phyloP scores from a whole-genome alignment of 176 grass and related monocot species.

The Aegilops sharonensis region DNA sequence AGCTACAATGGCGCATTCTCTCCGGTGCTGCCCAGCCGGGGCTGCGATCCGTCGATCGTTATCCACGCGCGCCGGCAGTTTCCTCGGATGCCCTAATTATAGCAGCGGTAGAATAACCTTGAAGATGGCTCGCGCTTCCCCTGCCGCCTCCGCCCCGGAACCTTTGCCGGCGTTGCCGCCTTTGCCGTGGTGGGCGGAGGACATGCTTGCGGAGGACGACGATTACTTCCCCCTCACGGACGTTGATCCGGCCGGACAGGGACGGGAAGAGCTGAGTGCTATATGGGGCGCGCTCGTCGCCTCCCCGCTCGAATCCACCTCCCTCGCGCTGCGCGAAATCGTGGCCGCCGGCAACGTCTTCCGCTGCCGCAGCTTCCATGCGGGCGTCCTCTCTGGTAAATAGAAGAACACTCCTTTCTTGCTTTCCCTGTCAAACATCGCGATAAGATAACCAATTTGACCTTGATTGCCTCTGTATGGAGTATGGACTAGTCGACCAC shows the following conservation, averaged over 20 bases:
- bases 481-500: no score
- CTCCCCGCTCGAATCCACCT: not conserved
- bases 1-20: not conserved
- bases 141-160: not conserved
- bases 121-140: no score
- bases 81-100: no score
- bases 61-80: not conserved
- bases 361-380: constrained; percentile 15
- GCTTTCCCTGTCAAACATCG: no score
- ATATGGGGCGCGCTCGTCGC: not conserved
- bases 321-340: not conserved
- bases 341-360: not conserved
- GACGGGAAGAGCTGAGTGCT: not conserved
- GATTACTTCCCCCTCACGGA: not conserved
- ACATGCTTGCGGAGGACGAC: not conserved
- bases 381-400: not conserved
- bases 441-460: no score
- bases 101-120: no score
- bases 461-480: no score
- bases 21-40: not conserved
- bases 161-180: not conserved
- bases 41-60: not conserved
- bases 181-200: not conserved
- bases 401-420: no score
- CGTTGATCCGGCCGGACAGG: not conserved